Evolutionary conservation across 257 asterid species (phyloP).

Genomic region (Plantago elongata): DNA sequence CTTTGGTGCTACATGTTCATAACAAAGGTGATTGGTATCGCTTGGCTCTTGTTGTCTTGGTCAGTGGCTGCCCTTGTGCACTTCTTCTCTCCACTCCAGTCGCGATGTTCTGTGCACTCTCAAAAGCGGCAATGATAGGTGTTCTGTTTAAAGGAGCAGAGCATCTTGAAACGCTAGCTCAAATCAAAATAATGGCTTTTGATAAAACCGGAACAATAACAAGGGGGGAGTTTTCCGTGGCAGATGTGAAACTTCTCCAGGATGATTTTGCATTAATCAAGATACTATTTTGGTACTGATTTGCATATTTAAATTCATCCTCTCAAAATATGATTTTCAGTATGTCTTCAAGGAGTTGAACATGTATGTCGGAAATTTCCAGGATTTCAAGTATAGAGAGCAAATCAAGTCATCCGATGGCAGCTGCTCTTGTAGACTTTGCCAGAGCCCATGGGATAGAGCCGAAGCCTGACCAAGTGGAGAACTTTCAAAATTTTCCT

Average conservation of each 20-base stretch:
- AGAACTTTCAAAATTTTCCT: slow-evolving; percentile 55
- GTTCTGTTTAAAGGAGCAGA: slow-evolving; percentile 80
- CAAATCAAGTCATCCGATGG: slow-evolving; percentile 89
- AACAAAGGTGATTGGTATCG: slow-evolving; percentile 59
- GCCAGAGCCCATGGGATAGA: slow-evolving; percentile 39
- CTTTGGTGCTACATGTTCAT: slow-evolving; percentile 41
- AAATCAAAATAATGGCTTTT: slow-evolving; percentile 66
- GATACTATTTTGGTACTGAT: slow-evolving; percentile 57
- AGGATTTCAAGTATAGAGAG: slow-evolving; percentile 93
- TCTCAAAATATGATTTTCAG: too few relatives aligned
- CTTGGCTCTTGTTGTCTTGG: slow-evolving; percentile 71
- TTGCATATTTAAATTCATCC: not conserved
- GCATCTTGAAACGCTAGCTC: slow-evolving; percentile 67
- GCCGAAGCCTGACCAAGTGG: slow-evolving; percentile 66
- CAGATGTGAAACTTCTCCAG: slow-evolving; percentile 48
- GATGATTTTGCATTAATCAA: slow-evolving; percentile 35
- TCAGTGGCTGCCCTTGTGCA: slow-evolving; percentile 90
- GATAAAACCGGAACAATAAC: slow-evolving; percentile 95
- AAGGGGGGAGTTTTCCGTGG: slow-evolving; percentile 68
- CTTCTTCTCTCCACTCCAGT: slow-evolving; percentile 87
- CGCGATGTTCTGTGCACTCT: slow-evolving; percentile 80
- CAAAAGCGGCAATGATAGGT: slow-evolving; percentile 75
- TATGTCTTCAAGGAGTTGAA: not conserved
- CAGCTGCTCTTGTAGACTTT: slow-evolving; percentile 60
- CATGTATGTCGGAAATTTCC: not conserved